Evolutionary conservation across 305 asterid species (phyloP), one percentile per base, ranked within the genome.

Genomic region (Rubia occidens): DNA sequence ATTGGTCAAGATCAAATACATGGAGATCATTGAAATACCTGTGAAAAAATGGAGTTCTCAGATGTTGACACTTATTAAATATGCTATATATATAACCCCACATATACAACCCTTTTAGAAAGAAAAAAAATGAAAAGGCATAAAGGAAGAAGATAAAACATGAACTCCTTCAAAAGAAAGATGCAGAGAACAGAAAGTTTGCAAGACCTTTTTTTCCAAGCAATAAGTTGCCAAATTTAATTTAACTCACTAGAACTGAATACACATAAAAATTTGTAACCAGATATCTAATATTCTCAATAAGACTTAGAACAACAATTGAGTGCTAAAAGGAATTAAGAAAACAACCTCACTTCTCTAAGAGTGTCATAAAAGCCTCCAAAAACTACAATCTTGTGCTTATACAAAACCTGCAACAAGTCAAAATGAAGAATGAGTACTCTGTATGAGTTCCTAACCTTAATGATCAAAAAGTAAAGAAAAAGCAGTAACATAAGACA

Each of bases 361-460:
- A 93, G 97, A 40, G 98, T 93, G 82, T 93, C 98, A 71, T 93
- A 90, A 79, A 90, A 93, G 76, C 98, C 98, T 78, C 98, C 98
- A 85, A 93, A 93, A 56, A 90, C 84, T 76, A 90, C 74, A 75
- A 94, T 90, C 80, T 94, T 90, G 88, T 90, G 98, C 91, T 94
- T 94, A 84, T 90, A 87, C 79, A 94, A 76, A 74, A 90, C 88
- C 97, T 93, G 85, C 80, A 75, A 73, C 55, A 78, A n/a, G 72
- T 70, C 63, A 79, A 53, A 71, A 59, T 40, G 75, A 79, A 77
- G 70, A 75, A 71, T 64, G 63, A 79, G 72, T 14, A 67, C 54
- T 26, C 45, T 29, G 24, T n/a, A 20, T 18, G 14, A 72, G n/a
- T 29, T 24, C 35, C 59, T 43, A 68, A 59, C 66, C 24, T 43